phyloP scores from a whole-genome alignment of 2,329 filamentous ascomycete genomes.

The Coniochaeta ligniaria region DNA sequence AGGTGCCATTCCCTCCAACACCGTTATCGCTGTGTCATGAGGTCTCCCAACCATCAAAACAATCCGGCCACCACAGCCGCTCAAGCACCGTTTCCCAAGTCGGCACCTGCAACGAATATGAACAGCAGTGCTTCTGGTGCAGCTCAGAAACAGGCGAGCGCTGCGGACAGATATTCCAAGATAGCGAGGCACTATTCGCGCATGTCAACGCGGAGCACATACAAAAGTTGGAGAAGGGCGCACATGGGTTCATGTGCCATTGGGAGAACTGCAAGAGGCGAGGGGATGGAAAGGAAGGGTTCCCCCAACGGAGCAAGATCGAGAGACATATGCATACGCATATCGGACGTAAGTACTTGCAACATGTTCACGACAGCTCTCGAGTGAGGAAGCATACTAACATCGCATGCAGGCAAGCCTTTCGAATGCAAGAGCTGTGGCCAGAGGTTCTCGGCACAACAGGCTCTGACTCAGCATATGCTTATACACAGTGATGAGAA shows the following conservation, averaged over 20 bases:
- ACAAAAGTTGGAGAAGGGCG: conserved; percentile 32
- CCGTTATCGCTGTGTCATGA: neutral
- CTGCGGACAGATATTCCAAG: conserved; percentile 26
- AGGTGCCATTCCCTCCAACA: neutral
- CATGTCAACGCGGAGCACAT: conserved; percentile 48
- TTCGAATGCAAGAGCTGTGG: conserved; percentile 49
- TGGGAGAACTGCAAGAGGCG: conserved; percentile 51
- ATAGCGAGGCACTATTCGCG: conserved; percentile 43
- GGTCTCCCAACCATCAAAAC: neutral
- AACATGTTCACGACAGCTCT: neutral
- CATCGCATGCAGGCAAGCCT: conserved; percentile 45
- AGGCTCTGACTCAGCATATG: conserved; percentile 60
- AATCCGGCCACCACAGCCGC: neutral
- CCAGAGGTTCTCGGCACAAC: conserved; percentile 56
- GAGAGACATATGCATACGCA: conserved; percentile 60
- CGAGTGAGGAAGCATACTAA: conserved; percentile 9
- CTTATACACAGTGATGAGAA: conserved; percentile 60
- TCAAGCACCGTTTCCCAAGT: conserved; percentile 8
- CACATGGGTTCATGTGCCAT: conserved; percentile 41
- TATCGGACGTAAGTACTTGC: conserved; percentile 47
- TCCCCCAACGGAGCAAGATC: conserved; percentile 55
- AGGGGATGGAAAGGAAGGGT: conserved; percentile 35
- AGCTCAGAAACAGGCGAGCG: conserved; percentile 11
- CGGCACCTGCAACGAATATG: conserved; percentile 8
- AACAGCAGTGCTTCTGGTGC: conserved; percentile 23